phyloP scores from a whole-genome alignment of 352 stramenopile species.

The Globisporangium acanthophoron region DNA sequence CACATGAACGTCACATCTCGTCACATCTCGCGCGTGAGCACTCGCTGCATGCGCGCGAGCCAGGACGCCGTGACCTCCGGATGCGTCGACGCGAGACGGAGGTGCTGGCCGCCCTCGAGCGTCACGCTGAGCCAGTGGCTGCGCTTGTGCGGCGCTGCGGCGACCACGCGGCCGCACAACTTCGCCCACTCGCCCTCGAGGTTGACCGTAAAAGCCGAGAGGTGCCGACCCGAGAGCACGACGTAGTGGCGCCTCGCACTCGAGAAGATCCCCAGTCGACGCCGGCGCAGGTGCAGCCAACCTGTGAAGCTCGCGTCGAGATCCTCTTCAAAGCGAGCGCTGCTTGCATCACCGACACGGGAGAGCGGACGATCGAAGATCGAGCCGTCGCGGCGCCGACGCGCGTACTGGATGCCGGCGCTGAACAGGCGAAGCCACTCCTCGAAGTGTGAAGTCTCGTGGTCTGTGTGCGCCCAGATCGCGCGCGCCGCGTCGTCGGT shows the following conservation, averaged over 20 bases:
- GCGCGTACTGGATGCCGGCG: conserved; percentile 13
- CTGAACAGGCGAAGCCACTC: conserved; percentile 27
- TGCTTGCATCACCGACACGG: background rate
- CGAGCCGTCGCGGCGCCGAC: conserved; percentile 11
- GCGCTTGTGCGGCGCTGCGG: conserved; percentile 1
- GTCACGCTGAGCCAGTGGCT: conserved; percentile 13
- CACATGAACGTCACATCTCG: background rate
- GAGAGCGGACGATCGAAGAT: conserved; percentile 15
- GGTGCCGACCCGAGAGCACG: conserved; percentile 21
- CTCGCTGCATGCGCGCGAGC: conserved; percentile 8
- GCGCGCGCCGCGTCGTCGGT: conserved; percentile 19
- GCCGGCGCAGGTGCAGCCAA: conserved; percentile 22
- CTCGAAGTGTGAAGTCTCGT: conserved; percentile 27
- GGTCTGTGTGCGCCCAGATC: conserved; percentile 32
- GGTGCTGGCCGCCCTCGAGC: conserved; percentile 14
- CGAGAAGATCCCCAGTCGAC: conserved; percentile 15
- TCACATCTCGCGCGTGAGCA: background rate
- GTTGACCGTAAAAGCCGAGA: conserved; percentile 37
- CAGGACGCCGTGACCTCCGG: conserved; percentile 6
- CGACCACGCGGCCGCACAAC: conserved; percentile 23
- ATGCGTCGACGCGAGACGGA: conserved; percentile 17
- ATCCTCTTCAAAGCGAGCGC: background rate
- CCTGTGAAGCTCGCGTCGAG: conserved; percentile 18
- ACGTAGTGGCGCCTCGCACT: conserved; percentile 21
- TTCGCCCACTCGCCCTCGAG: conserved; percentile 33